Conservation (phyloP, 2,329 filamentous ascomycete species). For the Hypoxylon sp. region DNA sequence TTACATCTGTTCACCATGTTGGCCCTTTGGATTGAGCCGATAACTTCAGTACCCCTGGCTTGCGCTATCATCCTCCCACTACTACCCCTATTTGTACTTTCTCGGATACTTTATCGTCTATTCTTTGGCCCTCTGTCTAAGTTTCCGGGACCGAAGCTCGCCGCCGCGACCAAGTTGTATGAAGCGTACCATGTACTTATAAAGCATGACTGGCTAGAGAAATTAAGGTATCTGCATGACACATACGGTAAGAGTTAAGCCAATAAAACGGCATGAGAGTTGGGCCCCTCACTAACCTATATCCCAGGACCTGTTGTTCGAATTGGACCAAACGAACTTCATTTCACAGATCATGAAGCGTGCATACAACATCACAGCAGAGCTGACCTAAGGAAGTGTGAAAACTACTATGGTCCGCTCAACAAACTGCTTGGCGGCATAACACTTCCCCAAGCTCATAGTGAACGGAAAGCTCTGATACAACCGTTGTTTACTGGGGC, state of each 20-base stretch:
- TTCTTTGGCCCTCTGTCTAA: constrained; percentile 14
- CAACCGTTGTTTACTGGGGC: constrained; percentile 12
- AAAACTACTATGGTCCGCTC: constrained; percentile 14
- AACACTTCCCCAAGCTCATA: constrained; percentile 9
- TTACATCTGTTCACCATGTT: background rate
- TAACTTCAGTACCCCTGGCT: background rate
- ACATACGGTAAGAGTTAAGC: constrained; percentile 4
- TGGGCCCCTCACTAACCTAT: background rate
- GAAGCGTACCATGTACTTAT: constrained; percentile 17
- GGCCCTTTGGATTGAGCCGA: background rate
- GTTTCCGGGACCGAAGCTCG: constrained; percentile 8
- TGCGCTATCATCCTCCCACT: background rate
- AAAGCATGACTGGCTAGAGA: constrained; percentile 19
- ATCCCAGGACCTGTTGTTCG: constrained; percentile 15
- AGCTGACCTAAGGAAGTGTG: constrained; percentile 7
- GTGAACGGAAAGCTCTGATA: constrained; percentile 13
- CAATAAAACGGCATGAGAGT: background rate
- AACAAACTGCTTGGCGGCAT: constrained; percentile 3
- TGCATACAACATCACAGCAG: constrained; percentile 11
- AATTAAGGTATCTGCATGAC: constrained; percentile 6
- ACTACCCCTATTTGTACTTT: background rate
- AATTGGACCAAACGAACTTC: constrained; percentile 20
- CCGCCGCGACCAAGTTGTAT: constrained; percentile 5
- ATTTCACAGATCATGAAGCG: constrained; percentile 19
- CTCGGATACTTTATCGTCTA: constrained; percentile 4